phyloP scores from a whole-genome alignment of 164 flowering plant genomes.

The Aristolochia californica region DNA sequence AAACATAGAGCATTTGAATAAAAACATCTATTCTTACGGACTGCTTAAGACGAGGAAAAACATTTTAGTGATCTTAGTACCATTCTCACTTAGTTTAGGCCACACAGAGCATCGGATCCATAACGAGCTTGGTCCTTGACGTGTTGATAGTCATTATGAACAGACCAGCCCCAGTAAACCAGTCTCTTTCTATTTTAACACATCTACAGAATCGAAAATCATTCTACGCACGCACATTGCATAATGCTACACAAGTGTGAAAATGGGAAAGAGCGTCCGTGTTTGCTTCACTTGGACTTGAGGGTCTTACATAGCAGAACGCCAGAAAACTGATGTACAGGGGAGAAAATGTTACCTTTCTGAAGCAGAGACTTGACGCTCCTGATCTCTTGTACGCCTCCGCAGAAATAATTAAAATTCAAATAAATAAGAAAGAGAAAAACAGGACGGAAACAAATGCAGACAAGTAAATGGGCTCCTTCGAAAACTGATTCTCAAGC shows the following conservation, averaged over 20 bases:
- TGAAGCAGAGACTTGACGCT: slow-evolving; percentile 27
- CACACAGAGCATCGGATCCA: too few species aligned
- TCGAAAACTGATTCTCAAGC: slow-evolving; percentile 22
- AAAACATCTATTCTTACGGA: too few species aligned
- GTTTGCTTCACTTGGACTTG: too few species aligned
- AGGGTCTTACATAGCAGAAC: not conserved
- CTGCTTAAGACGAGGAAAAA: too few species aligned
- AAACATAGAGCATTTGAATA: too few species aligned
- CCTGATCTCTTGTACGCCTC: slow-evolving; percentile 29
- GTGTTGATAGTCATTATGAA: too few species aligned
- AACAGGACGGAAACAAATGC: not conserved
- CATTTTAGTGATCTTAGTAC: too few species aligned
- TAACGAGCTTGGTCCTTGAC: too few species aligned
- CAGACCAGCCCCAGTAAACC: too few species aligned
- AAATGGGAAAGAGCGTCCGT: slow-evolving; percentile 8
- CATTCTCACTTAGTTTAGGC: too few species aligned
- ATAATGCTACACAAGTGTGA: slow-evolving; percentile 5
- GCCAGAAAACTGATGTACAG: slow-evolving; percentile 1
- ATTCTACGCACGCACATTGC: not conserved
- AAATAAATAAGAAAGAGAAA: slow-evolving; percentile 12
- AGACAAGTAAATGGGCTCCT: slow-evolving; percentile 17
- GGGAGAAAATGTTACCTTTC: slow-evolving; percentile 14
- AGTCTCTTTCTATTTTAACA: not conserved
- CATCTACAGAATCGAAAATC: not conserved
- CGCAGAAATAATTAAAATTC: not conserved